Percentiles rank a stretch among this genome's conserved stretches.
phyloP scores from a whole-genome alignment of 768 basidiomycete genomes.

The Boletus pseudopeckii region DNA sequence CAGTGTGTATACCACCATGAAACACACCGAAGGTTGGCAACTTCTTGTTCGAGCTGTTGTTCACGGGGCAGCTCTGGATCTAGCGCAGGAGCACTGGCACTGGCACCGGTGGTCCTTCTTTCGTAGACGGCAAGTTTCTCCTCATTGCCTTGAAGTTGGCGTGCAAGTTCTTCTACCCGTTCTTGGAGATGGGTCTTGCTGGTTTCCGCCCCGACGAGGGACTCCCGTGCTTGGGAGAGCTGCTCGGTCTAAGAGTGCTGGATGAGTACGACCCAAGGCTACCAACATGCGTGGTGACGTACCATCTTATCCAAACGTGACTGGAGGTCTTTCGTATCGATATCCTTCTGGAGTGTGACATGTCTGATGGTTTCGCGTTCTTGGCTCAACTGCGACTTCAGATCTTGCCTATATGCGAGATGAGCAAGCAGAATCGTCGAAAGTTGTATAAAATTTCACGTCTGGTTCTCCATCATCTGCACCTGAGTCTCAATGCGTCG shows the following conservation, averaged over 20 bases:
- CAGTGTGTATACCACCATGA: not conserved
- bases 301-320: slow-evolving; percentile 68
- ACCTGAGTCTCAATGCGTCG: slow-evolving; percentile 76
- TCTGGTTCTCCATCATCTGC: slow-evolving; percentile 73
- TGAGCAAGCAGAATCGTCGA: not conserved
- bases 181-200: slow-evolving; percentile 78
- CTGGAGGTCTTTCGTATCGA: slow-evolving; percentile 75
- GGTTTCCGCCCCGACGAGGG: slow-evolving; percentile 68
- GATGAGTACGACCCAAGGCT: slow-evolving; percentile 8
- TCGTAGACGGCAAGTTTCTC: slow-evolving; percentile 90
- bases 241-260: slow-evolving; percentile 49
- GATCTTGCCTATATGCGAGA: slow-evolving; percentile 56
- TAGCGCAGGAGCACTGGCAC: slow-evolving; percentile 31
- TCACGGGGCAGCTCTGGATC: slow-evolving; percentile 58
- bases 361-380: slow-evolving; percentile 77
- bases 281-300: slow-evolving; percentile 22
- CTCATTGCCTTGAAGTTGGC: slow-evolving; percentile 68
- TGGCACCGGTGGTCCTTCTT: slow-evolving; percentile 44
- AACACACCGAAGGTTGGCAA: slow-evolving; percentile 76
- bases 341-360: slow-evolving; percentile 72
- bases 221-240: slow-evolving; percentile 64
- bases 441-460: slow-evolving; percentile 42
- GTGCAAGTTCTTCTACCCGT: slow-evolving; percentile 43
- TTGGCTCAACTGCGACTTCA: slow-evolving; percentile 62
- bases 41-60: slow-evolving; percentile 78